A percentile compares a stretch with the other conserved stretches of the same genome.
Evolutionary conservation across 2,329 filamentous ascomycete species (phyloP).

Genomic region (Gliomastix tumulicola): DNA sequence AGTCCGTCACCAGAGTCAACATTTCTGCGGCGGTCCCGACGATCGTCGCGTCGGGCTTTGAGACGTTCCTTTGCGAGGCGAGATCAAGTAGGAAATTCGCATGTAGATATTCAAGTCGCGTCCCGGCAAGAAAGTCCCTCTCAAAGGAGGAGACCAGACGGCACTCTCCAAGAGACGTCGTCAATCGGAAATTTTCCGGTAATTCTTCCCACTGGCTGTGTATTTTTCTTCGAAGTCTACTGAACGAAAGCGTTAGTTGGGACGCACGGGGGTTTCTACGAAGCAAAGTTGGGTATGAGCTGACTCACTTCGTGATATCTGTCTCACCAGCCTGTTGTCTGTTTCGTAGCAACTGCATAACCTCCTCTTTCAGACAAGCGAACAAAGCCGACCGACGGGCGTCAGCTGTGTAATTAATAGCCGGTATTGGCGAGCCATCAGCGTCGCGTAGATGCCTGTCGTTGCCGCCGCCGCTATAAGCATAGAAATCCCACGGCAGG

Average conservation of each 20-base stretch:
- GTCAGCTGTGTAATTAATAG: slow-evolving; percentile 1
- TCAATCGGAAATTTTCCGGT: not conserved
- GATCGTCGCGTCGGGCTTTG: not conserved
- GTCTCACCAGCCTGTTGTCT: not conserved
- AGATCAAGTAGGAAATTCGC: not conserved
- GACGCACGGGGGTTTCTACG: too few relatives aligned
- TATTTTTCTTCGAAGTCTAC: too few relatives aligned
- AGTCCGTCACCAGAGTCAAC: not conserved
- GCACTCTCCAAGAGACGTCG: not conserved
- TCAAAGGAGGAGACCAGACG: not conserved
- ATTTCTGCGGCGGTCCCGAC: not conserved
- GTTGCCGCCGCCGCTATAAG: too few relatives aligned
- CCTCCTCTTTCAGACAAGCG: slow-evolving; percentile 1
- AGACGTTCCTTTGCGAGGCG: not conserved
- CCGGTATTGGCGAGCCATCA: too few relatives aligned
- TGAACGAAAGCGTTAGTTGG: too few relatives aligned
- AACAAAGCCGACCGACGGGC: not conserved
- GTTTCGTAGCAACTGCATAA: not conserved
- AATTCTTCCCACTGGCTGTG: not conserved
- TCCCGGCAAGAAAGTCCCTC: not conserved
- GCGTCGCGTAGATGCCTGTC: too few relatives aligned
- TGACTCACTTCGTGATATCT: not conserved
- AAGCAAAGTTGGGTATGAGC: not conserved
- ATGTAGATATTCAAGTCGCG: not conserved
- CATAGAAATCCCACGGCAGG: too few relatives aligned